Base-by-base conservation (phyloP, 2,329 filamentous ascomycete genomes). In the Aspergillus chevalieri region DNA sequence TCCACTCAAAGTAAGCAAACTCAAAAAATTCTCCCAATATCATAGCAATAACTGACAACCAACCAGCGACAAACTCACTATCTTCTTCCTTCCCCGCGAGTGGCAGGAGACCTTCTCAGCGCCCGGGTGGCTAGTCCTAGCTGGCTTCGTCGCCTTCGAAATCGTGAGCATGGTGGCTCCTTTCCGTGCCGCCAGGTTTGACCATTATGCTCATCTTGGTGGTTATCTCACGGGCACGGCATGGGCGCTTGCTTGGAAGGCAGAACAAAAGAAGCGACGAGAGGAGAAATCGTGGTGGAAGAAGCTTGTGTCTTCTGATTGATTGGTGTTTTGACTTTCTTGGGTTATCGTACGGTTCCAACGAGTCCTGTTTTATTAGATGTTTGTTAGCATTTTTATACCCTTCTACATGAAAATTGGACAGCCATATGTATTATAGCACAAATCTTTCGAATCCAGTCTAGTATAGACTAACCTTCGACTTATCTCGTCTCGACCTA, bases 191-290 rank as follows among this genome's bases (percentile, higher is more conserved):
- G 59, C 57, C 19, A 64, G 62, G 12, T 63, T 73, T 50, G 71
- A 74, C 50, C 62, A 73, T 47, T 67, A 64, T 47, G 69, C 71
- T 12, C 73, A 75, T 58, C 56, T 74, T 30, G 69, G 69, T 22
- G 73, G 73, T 1, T 71, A 71, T 51, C 53, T 68, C 4, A 57
- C 64, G 5, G 73, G 73, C 39, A 58, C 62, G 2, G 53, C 58
- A 6, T 61, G 52, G 46, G 53, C 54, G 6, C 14, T 48, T 14
- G 47, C 42, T 19, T 53, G 47, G 28, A 56, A 55, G n/a, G 43
- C 10, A 6, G 50, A 51, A 30, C 52, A 55, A 22, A 47, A 45
- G 45, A 50, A 58, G 28, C 45, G 44, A 30, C 49, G 48, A 33
- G 43, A 55, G 42, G 52, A 56, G 30, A 56, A 19, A 47, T 51